A percentile compares a stretch with the other conserved stretches of the same genome.
These are phyloP conservation scores for Dendrobium officinale DNA, from an alignment of 106 monocot species.

Conservation along the genomic window DNA sequence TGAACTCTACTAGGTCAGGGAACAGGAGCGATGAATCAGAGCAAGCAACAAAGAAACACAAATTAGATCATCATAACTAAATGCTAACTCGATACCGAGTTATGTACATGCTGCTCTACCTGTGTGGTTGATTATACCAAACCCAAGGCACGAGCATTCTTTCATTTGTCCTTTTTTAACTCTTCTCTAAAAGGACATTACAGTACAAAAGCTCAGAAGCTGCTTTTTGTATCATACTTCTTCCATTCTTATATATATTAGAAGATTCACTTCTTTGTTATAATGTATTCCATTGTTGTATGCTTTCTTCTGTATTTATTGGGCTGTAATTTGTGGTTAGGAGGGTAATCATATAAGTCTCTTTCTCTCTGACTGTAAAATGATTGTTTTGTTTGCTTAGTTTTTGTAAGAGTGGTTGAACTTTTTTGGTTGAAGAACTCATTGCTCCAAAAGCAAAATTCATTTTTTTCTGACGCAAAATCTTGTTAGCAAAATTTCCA, in stretches of 20 bases:
- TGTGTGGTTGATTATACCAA: slow-evolving; percentile 5
- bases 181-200: neutral
- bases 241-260: neutral
- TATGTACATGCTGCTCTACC: slow-evolving; percentile 7
- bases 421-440: too few species aligned
- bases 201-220: neutral
- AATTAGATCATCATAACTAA: slow-evolving; percentile 4
- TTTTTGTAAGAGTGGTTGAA: too few species aligned
- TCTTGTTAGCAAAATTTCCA: too few species aligned
- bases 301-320: neutral
- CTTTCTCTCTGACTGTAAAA: neutral
- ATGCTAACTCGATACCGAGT: neutral
- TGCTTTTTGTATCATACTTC: neutral
- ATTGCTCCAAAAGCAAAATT: too few species aligned
- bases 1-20: neutral
- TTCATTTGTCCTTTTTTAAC: neutral
- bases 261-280: neutral
- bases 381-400: neutral
- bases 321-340: neutral
- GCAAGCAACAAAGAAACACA: slow-evolving; percentile 6
- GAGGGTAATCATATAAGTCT: neutral
- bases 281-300: neutral
- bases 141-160: slow-evolving; percentile 5
- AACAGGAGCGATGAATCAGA: neutral
- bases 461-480: too few species aligned